A percentile compares a stretch with the other conserved stretches of the same genome.
Evolutionary conservation across 768 basidiomycete genomes (phyloP).

Genomic region (Phlebiopsis gigantea): DNA sequence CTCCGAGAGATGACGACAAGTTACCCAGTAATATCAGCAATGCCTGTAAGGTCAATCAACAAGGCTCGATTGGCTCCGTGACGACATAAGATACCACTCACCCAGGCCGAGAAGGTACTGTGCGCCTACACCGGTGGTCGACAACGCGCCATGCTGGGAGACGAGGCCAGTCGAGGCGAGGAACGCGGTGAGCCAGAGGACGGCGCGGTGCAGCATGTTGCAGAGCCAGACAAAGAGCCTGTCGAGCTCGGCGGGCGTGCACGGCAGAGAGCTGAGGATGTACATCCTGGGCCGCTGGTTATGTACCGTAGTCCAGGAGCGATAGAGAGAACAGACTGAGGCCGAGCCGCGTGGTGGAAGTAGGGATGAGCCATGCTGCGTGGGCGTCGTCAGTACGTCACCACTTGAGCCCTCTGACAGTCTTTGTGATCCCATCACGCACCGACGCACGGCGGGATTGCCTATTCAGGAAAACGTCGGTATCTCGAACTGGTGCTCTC

Average conservation of each 20-base stretch:
- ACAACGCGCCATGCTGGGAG: neutral
- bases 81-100: conserved; percentile 1
- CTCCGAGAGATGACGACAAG: neutral
- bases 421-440: neutral
- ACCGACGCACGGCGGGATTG: neutral
- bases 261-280: conserved; percentile 5
- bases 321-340: neutral
- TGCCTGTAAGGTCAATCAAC: conserved; percentile 35
- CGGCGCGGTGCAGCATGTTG: conserved; percentile 4
- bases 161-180: conserved; percentile 8
- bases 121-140: neutral
- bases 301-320: neutral
- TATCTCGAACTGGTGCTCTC: neutral
- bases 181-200: conserved; percentile 10
- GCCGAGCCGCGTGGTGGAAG: neutral
- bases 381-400: neutral
- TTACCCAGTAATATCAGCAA: conserved; percentile 73
- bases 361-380: neutral
- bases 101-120: conserved; percentile 16
- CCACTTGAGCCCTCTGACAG: too few species aligned
- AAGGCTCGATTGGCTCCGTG: neutral
- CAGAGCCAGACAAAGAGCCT: neutral
- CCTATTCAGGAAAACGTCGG: neutral
- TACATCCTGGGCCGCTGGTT: conserved; percentile 4
- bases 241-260: neutral